Evolutionary conservation across 805 yeast species (phyloP).

Genomic region (Yamadazyma paraphyllophila): DNA sequence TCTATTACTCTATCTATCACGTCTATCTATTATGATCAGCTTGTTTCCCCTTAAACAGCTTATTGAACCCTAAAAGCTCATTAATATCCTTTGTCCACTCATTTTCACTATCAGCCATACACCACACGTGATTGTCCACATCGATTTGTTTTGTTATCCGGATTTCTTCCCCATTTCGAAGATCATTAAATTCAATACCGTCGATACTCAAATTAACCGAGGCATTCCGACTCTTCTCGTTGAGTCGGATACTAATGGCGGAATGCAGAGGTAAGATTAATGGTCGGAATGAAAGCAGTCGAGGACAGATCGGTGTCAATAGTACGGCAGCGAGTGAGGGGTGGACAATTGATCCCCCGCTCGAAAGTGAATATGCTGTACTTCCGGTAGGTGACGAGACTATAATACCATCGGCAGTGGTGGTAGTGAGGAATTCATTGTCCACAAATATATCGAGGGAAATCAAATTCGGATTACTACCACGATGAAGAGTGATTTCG

Average conservation of each 20-base stretch:
- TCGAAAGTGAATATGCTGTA: slow-evolving; percentile 83
- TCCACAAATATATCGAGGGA: slow-evolving; percentile 83
- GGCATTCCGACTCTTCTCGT: slow-evolving; percentile 40
- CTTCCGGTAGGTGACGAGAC: slow-evolving; percentile 93
- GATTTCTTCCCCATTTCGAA: slow-evolving; percentile 75
- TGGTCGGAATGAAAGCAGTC: slow-evolving; percentile 89
- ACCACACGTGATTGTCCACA: slow-evolving; percentile 66
- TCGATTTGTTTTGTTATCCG: slow-evolving; percentile 43
- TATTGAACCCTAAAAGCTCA: slow-evolving; percentile 83
- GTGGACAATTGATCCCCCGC: slow-evolving; percentile 92
- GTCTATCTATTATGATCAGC: not conserved
- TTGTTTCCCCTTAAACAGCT: slow-evolving; percentile 57
- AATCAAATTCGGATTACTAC: slow-evolving; percentile 81
- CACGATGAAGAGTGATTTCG: slow-evolving; percentile 85
- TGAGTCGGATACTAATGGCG: slow-evolving; percentile 62
- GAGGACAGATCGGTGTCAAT: slow-evolving; percentile 87
- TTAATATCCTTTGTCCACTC: slow-evolving; percentile 94
- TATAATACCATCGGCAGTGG: slow-evolving; percentile 88
- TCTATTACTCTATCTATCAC: too few relatives aligned
- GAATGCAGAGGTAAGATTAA: slow-evolving; percentile 76
- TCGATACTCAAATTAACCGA: slow-evolving; percentile 67
- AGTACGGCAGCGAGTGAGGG: slow-evolving; percentile 82
- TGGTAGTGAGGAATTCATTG: slow-evolving; percentile 79
- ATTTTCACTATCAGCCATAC: slow-evolving; percentile 76
- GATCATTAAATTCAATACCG: slow-evolving; percentile 71